A percentile compares a stretch with the other conserved stretches of the same genome.
Evolutionary conservation across 2,329 filamentous ascomycete genomes (phyloP).

Genomic region (Diaporthe helianthi): DNA sequence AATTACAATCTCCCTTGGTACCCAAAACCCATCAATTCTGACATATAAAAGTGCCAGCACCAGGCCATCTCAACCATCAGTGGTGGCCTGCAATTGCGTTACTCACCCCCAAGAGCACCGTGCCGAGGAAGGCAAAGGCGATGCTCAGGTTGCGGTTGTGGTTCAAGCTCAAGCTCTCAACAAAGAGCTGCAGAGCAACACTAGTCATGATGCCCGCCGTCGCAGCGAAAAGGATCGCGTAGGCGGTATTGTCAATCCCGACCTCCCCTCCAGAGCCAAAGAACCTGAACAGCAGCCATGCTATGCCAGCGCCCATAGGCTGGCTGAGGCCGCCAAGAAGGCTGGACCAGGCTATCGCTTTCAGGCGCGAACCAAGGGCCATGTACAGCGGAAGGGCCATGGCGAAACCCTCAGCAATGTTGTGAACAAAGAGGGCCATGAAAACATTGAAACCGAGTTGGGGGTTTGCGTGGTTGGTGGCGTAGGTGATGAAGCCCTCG

Average conservation of each 20-base stretch:
- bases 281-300: slow-evolving; percentile 84
- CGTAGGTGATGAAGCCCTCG: slow-evolving; percentile 87
- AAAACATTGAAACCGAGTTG: slow-evolving; percentile 90
- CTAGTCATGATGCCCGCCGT: slow-evolving; percentile 96
- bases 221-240: slow-evolving; percentile 83
- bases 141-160: slow-evolving; percentile 81
- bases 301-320: slow-evolving; percentile 83
- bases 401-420: slow-evolving; percentile 96
- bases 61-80: neutral
- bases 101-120: slow-evolving; percentile 85
- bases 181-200: slow-evolving; percentile 87
- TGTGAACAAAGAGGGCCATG: slow-evolving; percentile 95
- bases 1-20: neutral
- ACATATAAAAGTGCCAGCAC: neutral
- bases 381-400: slow-evolving; percentile 93
- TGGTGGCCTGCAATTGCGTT: slow-evolving; percentile 59
- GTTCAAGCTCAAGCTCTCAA: slow-evolving; percentile 83
- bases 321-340: slow-evolving; percentile 87
- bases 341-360: slow-evolving; percentile 85
- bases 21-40: neutral
- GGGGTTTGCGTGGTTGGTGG: slow-evolving; percentile 95
- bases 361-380: slow-evolving; percentile 79
- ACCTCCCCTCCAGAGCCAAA: slow-evolving; percentile 52
- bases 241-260: slow-evolving; percentile 63
- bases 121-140: slow-evolving; percentile 82